Conservation (phyloP, 345 rosid genomes). For the Brassica rapa region DNA sequence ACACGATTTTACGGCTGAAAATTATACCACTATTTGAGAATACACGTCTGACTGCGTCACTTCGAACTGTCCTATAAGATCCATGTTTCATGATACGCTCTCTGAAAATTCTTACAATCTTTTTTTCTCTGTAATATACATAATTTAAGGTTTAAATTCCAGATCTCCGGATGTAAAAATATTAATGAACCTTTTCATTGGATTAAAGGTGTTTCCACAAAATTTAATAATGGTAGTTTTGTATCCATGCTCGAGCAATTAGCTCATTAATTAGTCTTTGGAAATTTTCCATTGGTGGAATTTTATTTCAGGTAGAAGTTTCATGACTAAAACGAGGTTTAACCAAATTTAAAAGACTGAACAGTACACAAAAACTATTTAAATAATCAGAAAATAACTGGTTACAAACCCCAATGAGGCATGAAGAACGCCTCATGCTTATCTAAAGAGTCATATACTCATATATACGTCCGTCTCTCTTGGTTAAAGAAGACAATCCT, state of each 20-base stretch:
- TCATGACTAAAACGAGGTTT: neutral
- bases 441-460: neutral
- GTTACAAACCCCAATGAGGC: slow-evolving; percentile 1
- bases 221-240: neutral
- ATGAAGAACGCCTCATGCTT: slow-evolving; percentile 14
- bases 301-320: neutral
- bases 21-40: no score
- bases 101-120: no score
- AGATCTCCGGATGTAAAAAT: no score
- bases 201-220: no score
- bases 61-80: no score
- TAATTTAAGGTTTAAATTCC: no score
- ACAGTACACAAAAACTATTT: neutral
- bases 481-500: neutral
- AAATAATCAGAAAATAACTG: neutral
- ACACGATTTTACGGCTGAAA: no score
- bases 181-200: no score
- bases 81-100: no score
- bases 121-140: no score
- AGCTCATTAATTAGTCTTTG: neutral
- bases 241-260: neutral
- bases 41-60: no score
- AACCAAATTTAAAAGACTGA: neutral
- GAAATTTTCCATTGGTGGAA: neutral
- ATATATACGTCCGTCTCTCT: neutral